phyloP scores from a whole-genome alignment of 352 stramenopile genomes.

The Plasmopara viticola region DNA sequence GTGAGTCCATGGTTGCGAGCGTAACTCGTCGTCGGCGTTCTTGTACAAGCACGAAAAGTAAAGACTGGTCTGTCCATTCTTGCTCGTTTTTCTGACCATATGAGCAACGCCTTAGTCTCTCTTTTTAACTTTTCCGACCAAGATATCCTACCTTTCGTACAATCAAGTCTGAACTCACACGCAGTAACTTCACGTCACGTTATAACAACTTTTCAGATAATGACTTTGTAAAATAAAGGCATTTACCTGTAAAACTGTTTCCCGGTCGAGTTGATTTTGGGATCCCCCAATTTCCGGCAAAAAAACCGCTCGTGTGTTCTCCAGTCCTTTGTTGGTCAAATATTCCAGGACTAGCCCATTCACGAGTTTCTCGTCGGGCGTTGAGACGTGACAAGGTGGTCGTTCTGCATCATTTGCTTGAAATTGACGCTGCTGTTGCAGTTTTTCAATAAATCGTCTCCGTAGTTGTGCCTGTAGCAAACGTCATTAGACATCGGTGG shows the following conservation, averaged over 20 bases:
- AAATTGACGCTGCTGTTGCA: conserved; percentile 32
- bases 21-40: conserved; percentile 31
- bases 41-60: conserved; percentile 32
- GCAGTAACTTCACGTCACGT: too few species aligned
- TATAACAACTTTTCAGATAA: too few species aligned
- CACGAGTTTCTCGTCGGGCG: conserved; percentile 46
- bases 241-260: conserved; percentile 22
- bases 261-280: conserved; percentile 34
- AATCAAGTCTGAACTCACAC: too few species aligned
- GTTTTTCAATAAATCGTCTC: conserved; percentile 64
- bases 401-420: conserved; percentile 6
- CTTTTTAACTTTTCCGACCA: too few species aligned
- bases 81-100: conserved; percentile 16
- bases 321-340: conserved; percentile 34
- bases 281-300: conserved; percentile 53
- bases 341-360: conserved; percentile 59
- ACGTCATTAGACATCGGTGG: background rate
- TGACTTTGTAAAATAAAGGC: too few species aligned
- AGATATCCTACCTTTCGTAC: too few species aligned
- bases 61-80: conserved; percentile 10
- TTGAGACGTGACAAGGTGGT: conserved; percentile 9
- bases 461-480: conserved; percentile 45
- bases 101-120: too few species aligned
- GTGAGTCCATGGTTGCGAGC: conserved; percentile 34
- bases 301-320: conserved; percentile 64